phyloP scores from a whole-genome alignment of 1,139 yeast genomes.

The Taphrina populina region DNA sequence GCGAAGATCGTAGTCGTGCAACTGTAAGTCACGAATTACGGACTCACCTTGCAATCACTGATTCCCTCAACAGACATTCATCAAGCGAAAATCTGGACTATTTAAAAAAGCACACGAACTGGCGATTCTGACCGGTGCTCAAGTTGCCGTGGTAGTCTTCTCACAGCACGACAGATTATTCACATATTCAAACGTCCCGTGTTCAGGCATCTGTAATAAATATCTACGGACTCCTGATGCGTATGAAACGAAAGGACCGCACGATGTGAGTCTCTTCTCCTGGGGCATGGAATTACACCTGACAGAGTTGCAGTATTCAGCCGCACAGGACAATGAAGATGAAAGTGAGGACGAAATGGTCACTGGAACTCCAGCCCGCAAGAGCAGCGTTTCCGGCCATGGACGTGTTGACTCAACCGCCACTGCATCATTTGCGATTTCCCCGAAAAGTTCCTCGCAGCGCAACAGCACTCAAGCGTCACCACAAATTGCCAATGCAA shows the following conservation, averaged over 20 bases:
- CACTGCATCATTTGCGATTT: too few relatives aligned
- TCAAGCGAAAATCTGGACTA: conserved; percentile 89
- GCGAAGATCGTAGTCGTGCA: conserved; percentile 78
- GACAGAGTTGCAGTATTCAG: conserved; percentile 3
- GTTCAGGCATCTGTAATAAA: conserved; percentile 15
- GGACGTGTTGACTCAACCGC: not conserved
- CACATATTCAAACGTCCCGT: conserved; percentile 36
- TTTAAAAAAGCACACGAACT: conserved; percentile 96
- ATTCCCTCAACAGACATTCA: conserved; percentile 58
- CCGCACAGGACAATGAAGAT: conserved; percentile 19
- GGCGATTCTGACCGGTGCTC: conserved; percentile 88
- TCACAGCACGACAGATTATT: conserved; percentile 80
- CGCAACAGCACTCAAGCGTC: conserved; percentile 1
- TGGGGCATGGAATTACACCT: not conserved
- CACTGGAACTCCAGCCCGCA: conserved; percentile 2
- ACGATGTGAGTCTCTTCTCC: conserved; percentile 11
- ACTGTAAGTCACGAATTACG: conserved; percentile 41
- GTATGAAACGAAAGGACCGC: conserved; percentile 21
- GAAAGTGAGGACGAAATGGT: conserved; percentile 20
- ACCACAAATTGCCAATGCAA: not conserved
- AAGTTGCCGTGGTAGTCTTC: conserved; percentile 81
- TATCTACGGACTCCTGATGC: conserved; percentile 5
- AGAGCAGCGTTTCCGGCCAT: conserved; percentile 6
- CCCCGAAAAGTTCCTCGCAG: too few relatives aligned
- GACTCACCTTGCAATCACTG: not conserved